Evolutionary conservation across 1,284 basidiomycete genomes (phyloP).

Genomic region (Malassezia yamatoensis): DNA sequence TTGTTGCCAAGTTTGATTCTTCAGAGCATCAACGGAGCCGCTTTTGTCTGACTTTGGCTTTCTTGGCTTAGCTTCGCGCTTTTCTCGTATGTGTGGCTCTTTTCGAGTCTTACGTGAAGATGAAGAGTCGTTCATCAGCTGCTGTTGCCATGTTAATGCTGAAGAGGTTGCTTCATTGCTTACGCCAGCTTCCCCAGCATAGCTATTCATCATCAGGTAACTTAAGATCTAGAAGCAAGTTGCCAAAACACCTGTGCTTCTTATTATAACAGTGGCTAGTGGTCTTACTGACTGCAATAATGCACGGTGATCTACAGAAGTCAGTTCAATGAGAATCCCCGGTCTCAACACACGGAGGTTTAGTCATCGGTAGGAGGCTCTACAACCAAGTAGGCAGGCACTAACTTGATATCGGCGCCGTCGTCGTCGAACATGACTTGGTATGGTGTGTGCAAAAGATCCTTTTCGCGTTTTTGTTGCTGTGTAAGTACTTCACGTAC

Average conservation of each 20-base stretch:
- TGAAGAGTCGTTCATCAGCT: conserved; percentile 8
- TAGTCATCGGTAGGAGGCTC: conserved; percentile 26
- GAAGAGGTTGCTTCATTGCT: background rate
- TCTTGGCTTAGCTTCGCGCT: background rate
- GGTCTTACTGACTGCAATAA: too few species aligned
- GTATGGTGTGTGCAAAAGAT: conserved; percentile 39
- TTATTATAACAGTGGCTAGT: too few species aligned
- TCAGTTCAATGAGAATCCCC: too few species aligned
- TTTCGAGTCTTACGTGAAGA: background rate
- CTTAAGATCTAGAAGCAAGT: too few species aligned
- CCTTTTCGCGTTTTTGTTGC: conserved; percentile 27
- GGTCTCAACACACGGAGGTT: background rate
- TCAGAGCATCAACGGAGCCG: background rate
- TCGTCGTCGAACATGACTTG: conserved; percentile 45
- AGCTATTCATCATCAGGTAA: background rate
- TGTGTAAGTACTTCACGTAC: conserved; percentile 4
- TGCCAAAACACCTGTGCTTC: too few species aligned
- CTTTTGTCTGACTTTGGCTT: background rate
- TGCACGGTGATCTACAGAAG: too few species aligned
- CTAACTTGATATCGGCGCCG: conserved; percentile 34
- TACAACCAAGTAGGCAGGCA: conserved; percentile 43
- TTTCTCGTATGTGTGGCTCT: conserved; percentile 2
- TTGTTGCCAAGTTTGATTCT: conserved; percentile 14
- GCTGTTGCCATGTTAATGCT: conserved; percentile 14
- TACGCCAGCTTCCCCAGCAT: too few species aligned